These are phyloP conservation scores for Coemansia sp. DNA, from an alignment of 192 early-diverging fungal species.

Conservation along the genomic window DNA sequence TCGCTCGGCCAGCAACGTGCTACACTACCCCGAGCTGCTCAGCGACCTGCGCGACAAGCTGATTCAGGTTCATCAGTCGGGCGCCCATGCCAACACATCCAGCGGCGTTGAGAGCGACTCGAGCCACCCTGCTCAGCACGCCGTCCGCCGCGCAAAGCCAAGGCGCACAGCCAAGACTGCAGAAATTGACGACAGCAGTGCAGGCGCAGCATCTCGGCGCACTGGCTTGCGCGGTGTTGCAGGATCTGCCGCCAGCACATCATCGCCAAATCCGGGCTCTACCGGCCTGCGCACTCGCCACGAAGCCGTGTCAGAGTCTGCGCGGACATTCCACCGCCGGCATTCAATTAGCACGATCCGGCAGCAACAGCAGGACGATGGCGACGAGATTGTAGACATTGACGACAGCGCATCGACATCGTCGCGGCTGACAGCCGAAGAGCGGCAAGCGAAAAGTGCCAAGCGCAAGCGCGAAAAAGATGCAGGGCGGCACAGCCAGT, in stretches of 20 bases:
- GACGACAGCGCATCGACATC: slow-evolving; percentile 23
- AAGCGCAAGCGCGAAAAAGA: slow-evolving; percentile 48
- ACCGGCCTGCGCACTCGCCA: slow-evolving; percentile 10
- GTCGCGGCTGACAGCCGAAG: not conserved
- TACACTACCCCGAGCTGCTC: slow-evolving; percentile 55
- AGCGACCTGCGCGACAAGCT: slow-evolving; percentile 54
- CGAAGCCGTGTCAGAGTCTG: slow-evolving; percentile 3
- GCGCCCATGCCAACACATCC: slow-evolving; percentile 16
- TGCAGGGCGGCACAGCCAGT: slow-evolving; percentile 21
- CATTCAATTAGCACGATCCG: slow-evolving; percentile 51
- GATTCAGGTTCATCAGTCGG: slow-evolving; percentile 46
- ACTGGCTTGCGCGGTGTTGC: slow-evolving; percentile 29
- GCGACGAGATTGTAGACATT: slow-evolving; percentile 38
- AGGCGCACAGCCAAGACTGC: slow-evolving; percentile 23
- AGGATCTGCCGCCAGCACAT: slow-evolving; percentile 17
- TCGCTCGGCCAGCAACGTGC: slow-evolving; percentile 53
- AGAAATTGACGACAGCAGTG: slow-evolving; percentile 11
- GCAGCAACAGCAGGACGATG: slow-evolving; percentile 16
- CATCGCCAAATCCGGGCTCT: slow-evolving; percentile 21
- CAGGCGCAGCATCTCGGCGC: slow-evolving; percentile 18
- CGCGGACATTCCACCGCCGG: slow-evolving; percentile 37
- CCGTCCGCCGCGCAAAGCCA: slow-evolving; percentile 20
- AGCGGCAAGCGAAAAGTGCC: slow-evolving; percentile 8
- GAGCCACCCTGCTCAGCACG: slow-evolving; percentile 12
- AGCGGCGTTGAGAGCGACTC: slow-evolving; percentile 50